A percentile compares a stretch with the other conserved stretches of the same genome.
phyloP scores from a whole-genome alignment of 2,329 filamentous ascomycete genomes.

The Colletotrichum cuscutae region DNA sequence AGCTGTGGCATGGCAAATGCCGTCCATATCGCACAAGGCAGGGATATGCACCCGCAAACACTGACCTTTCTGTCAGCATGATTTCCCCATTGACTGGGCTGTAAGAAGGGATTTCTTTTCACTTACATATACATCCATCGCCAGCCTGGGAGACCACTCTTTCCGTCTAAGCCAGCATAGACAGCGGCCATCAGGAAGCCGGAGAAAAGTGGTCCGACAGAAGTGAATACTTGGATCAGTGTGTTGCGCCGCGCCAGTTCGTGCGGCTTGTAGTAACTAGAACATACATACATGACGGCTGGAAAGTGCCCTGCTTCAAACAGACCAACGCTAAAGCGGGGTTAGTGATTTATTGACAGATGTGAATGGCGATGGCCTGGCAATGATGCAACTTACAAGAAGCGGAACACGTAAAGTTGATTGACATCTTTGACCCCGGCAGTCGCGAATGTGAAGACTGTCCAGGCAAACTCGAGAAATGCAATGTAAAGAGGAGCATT shows the following conservation, averaged over 20 bases:
- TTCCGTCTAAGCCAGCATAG: conserved; percentile 36
- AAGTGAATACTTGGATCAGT: conserved; percentile 42
- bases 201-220: conserved; percentile 40
- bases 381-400: conserved; percentile 33
- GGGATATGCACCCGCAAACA: conserved; percentile 40
- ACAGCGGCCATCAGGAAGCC: conserved; percentile 42
- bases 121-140: conserved; percentile 43
- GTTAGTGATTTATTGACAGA: background rate
- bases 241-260: conserved; percentile 43
- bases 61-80: conserved; percentile 13
- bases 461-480: conserved; percentile 39
- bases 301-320: conserved; percentile 45
- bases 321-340: conserved; percentile 37
- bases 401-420: conserved; percentile 41
- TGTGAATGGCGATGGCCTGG: background rate
- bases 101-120: background rate
- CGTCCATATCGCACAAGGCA: conserved; percentile 41
- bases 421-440: conserved; percentile 38
- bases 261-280: conserved; percentile 44
- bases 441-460: conserved; percentile 41
- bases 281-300: conserved; percentile 43
- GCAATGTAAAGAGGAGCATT: conserved; percentile 40
- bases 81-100: background rate
- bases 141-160: conserved; percentile 38
- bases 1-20: conserved; percentile 42